Conservation (phyloP, 163 green algal species). For the Scenedesmus sp. region DNA sequence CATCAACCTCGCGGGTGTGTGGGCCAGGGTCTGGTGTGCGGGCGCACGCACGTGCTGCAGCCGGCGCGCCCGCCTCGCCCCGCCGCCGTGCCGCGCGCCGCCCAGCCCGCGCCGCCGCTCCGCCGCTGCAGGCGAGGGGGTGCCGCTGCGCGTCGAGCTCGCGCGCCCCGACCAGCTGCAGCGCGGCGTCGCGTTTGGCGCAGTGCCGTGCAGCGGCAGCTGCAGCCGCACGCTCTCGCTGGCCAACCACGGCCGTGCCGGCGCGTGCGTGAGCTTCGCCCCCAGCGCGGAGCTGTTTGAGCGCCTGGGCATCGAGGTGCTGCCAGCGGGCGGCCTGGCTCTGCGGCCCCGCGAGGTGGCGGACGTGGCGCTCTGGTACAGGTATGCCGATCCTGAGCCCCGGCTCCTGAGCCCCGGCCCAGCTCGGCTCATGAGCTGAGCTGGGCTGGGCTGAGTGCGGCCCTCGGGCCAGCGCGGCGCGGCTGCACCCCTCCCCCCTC, state of each 20-base stretch:
- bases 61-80: neutral
- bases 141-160: slow-evolving; percentile 71
- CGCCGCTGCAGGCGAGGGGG: slow-evolving; percentile 60
- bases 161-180: slow-evolving; percentile 55
- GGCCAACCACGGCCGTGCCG: slow-evolving; percentile 63
- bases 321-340: slow-evolving; percentile 55
- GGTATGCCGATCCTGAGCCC: too few relatives aligned
- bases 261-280: slow-evolving; percentile 49
- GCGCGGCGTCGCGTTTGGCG: slow-evolving; percentile 66
- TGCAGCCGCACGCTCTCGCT: slow-evolving; percentile 55
- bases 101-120: too few relatives aligned
- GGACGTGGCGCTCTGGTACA: slow-evolving; percentile 73
- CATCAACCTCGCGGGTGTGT: slow-evolving; percentile 60
- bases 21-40: too few relatives aligned
- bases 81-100: too few relatives aligned
- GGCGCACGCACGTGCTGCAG: neutral
- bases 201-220: slow-evolving; percentile 52
- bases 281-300: slow-evolving; percentile 39
- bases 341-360: slow-evolving; percentile 60
- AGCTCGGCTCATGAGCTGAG: too few relatives aligned
- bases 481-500: neutral
- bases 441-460: too few relatives aligned
- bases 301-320: slow-evolving; percentile 57
- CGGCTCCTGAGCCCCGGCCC: too few relatives aligned
- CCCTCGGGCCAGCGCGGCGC: too few relatives aligned